Base-by-base conservation (phyloP, 2,329 filamentous ascomycete species). In the Xylaria polymorpha region DNA sequence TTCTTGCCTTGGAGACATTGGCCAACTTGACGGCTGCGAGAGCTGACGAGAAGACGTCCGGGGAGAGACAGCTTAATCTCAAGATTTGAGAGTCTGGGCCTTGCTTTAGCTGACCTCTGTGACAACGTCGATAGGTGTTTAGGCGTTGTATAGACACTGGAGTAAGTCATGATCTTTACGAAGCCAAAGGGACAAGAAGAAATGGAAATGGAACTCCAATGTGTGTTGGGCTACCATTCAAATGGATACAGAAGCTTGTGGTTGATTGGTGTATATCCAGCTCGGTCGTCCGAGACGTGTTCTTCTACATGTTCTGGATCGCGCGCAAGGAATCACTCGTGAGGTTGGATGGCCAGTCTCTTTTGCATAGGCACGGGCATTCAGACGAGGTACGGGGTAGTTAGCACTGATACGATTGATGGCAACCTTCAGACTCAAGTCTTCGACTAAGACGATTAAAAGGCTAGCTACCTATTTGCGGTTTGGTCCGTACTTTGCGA, bases 1-100 rank as follows among this genome's bases (percentile, higher is more conserved):
- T n/a, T 2, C 10, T 53, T n/a, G 66, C 68, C 2, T n/a, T 67
- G 39, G 44, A 66, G 53, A 56, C 51, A 10, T 9, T 69, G 58
- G 44, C 43, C 22, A 68, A 62, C 10, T 4, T 63, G 50, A 57
- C 66, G 25, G 58, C 37, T 4, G 55, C 32, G 9, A 58, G 46
- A 37, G 44, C 22, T 20, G 46, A 22, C 18, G 39, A 20, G 22
- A 44, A 56, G 18, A 22, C 14, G 25, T 1, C 53, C 14, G 2
- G 51, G 22, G 46, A 35, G 20, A 20, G 39, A 14, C 37, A 25
- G 15, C 10, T 63, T 43, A 20, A 62, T 58, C 44, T 66, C 18
- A 61, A 66, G 25, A 66, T 69, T 32, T 69, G 57, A 69, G 18
- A 18, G 25, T 57, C 22, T 25, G 22, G 18, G 22, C 4, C 15